A percentile compares a stretch with the other conserved stretches of the same genome.
Conservation (phyloP, 2,329 filamentous ascomycete genomes). For the Colletotrichum filicis region DNA sequence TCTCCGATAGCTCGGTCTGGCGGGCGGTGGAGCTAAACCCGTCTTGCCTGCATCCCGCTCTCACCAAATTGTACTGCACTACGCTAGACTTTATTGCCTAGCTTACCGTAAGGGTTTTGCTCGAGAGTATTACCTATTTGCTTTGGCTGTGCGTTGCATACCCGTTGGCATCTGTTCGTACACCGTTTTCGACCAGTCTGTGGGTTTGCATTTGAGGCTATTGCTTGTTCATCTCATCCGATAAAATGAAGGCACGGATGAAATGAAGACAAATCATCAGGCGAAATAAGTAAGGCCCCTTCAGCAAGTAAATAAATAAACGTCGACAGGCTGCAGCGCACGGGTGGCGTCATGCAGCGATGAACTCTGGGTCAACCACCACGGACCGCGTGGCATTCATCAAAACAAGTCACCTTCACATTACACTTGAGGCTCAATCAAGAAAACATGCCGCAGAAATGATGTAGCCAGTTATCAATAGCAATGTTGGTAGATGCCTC, state of each 20-base stretch:
- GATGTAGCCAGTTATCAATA: constrained; percentile 4
- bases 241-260: constrained; percentile 2
- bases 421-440: background rate
- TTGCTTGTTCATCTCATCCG: background rate
- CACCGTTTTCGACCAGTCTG: background rate
- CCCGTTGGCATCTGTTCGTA: background rate
- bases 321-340: constrained; percentile 16
- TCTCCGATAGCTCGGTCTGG: constrained; percentile 11
- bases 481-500: constrained; percentile 7
- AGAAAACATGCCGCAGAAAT: background rate
- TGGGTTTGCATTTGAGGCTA: background rate
- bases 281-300: constrained; percentile 2
- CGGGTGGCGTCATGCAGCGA: background rate
- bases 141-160: background rate
- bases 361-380: constrained; percentile 12
- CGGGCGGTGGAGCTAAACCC: background rate
- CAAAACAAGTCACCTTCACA: background rate
- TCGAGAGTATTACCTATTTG: background rate
- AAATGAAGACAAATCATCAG: background rate
- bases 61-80: background rate
- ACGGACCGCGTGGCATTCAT: background rate
- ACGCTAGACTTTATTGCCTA: background rate
- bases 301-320: background rate
- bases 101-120: background rate
- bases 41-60: background rate